Percentiles rank a stretch among this genome's conserved stretches.
Evolutionary conservation across 1,139 yeast species (phyloP).

Genomic region (Scheffersomyces lignicola): DNA sequence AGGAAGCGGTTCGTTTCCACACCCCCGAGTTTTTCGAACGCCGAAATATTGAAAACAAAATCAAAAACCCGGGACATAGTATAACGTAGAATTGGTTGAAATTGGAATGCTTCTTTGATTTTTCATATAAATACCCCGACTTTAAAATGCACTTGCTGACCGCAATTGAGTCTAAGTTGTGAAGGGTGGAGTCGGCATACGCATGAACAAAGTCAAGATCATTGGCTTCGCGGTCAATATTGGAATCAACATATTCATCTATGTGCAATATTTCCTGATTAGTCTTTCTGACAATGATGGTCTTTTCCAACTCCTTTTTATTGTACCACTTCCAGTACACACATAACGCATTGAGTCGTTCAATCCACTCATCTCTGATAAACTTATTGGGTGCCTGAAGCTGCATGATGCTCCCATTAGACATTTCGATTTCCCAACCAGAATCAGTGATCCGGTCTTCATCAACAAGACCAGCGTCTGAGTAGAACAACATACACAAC

Average conservation of each 20-base stretch:
- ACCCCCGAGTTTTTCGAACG: slow-evolving; percentile 48
- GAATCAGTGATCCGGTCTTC: slow-evolving; percentile 40
- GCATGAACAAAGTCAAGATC: slow-evolving; percentile 59
- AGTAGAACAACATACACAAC: slow-evolving; percentile 47
- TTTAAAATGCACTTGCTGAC: slow-evolving; percentile 58
- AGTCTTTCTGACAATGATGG: slow-evolving; percentile 37
- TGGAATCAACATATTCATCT: slow-evolving; percentile 59
- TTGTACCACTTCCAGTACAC: slow-evolving; percentile 61
- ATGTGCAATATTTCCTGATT: slow-evolving; percentile 52
- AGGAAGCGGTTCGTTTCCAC: slow-evolving; percentile 45
- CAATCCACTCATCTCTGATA: slow-evolving; percentile 68
- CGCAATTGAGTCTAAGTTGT: slow-evolving; percentile 58
- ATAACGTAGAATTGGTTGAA: slow-evolving; percentile 64
- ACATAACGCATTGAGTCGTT: slow-evolving; percentile 41
- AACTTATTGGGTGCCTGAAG: slow-evolving; percentile 56
- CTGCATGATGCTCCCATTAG: slow-evolving; percentile 47
- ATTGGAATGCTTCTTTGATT: slow-evolving; percentile 65
- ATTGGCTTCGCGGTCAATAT: slow-evolving; percentile 48
- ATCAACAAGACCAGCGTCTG: slow-evolving; percentile 18
- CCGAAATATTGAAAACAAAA: slow-evolving; percentile 48
- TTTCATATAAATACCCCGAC: slow-evolving; percentile 64
- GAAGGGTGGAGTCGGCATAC: slow-evolving; percentile 50
- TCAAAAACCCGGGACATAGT: slow-evolving; percentile 67
- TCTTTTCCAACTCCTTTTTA: slow-evolving; percentile 39
- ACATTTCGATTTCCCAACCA: slow-evolving; percentile 54